A percentile compares a stretch with the other conserved stretches of the same genome.
These are phyloP conservation scores for Limonium bicolor DNA, from an alignment of 148 eudicot genomes.

Conservation along the genomic window DNA sequence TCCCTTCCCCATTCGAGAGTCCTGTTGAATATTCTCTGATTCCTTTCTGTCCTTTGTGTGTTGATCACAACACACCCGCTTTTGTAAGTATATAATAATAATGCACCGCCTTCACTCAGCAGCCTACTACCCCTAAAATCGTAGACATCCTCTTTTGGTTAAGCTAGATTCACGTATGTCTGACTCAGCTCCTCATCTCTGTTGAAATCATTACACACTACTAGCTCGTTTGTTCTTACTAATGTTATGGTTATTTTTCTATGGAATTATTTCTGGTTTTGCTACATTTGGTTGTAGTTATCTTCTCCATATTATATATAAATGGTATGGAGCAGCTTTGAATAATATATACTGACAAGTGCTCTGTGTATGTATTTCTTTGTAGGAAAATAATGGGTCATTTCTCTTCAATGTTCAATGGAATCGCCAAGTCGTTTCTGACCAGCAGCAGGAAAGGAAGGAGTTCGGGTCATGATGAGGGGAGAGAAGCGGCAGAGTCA, in stretches of 20 bases:
- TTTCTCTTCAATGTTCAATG: neutral
- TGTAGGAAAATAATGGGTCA: slow-evolving; percentile 3
- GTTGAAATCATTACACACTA: no score
- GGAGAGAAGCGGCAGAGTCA: neutral
- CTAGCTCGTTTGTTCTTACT: neutral
- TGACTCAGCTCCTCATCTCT: no score
- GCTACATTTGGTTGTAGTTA: neutral
- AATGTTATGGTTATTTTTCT: neutral
- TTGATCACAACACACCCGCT: no score
- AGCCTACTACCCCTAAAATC: no score
- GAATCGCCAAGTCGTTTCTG: neutral
- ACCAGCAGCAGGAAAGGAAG: slow-evolving; percentile 15
- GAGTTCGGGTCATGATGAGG: neutral
- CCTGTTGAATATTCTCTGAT: no score
- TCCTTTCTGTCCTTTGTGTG: no score
- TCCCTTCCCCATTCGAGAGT: no score
- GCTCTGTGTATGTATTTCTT: neutral
- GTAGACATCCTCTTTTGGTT: no score
- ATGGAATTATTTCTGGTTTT: neutral
- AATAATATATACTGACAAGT: neutral
- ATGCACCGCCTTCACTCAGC: no score
- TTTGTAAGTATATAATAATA: no score
- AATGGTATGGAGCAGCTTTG: neutral
- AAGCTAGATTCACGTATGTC: no score
- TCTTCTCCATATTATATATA: neutral